phyloP scores from a whole-genome alignment of 1,284 basidiomycete genomes.

The Inonotus obliquus region DNA sequence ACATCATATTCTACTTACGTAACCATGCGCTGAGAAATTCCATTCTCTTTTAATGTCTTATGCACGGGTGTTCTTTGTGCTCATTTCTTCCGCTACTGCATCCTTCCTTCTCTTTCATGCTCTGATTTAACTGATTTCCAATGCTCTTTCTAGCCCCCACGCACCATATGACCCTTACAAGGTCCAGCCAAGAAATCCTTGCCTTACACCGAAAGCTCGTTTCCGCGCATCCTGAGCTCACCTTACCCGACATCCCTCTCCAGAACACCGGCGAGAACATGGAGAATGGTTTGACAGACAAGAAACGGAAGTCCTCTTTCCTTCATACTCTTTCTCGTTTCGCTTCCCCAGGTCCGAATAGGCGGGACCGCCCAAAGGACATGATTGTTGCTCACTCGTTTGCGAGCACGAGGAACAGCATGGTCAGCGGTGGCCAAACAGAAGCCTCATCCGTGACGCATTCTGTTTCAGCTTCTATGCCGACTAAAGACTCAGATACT shows the following conservation, averaged over 20 bases:
- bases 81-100: not conserved
- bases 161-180: slow-evolving; percentile 82
- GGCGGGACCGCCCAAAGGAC: slow-evolving; percentile 22
- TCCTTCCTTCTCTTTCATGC: not conserved
- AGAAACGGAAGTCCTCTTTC: slow-evolving; percentile 74
- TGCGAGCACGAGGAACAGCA: slow-evolving; percentile 13
- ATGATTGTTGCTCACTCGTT: slow-evolving; percentile 7
- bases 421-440: not conserved
- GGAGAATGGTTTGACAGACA: slow-evolving; percentile 20
- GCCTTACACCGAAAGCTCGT: slow-evolving; percentile 75
- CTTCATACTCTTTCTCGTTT: slow-evolving; percentile 77
- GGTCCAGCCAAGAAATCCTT: slow-evolving; percentile 67
- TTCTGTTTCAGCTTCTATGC: slow-evolving; percentile 16
- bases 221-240: slow-evolving; percentile 46
- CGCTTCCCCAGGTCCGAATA: slow-evolving; percentile 57
- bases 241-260: slow-evolving; percentile 57
- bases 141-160: slow-evolving; percentile 57
- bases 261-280: slow-evolving; percentile 42
- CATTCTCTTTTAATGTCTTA: not conserved
- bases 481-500: slow-evolving; percentile 16
- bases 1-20: not conserved
- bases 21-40: not conserved
- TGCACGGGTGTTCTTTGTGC: not conserved
- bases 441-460: not conserved
- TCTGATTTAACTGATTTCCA: slow-evolving; percentile 10